Conservation (phyloP, 2,329 filamentous ascomycete genomes). For the Ascochyta koolunga region DNA sequence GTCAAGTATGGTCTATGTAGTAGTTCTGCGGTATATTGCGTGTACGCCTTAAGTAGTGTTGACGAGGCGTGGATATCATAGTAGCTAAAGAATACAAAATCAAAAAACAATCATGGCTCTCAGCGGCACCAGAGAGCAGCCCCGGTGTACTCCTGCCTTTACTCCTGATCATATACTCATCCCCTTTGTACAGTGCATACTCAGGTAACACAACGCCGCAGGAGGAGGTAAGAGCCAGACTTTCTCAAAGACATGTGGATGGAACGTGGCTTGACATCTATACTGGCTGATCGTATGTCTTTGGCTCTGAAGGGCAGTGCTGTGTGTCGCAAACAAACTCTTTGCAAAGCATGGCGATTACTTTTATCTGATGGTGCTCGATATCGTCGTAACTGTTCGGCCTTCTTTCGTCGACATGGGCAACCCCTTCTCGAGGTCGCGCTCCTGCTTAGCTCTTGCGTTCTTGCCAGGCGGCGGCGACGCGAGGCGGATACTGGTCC, state of each 20-base stretch:
- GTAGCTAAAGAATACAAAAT: slow-evolving; percentile 14
- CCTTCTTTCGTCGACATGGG: slow-evolving; percentile 29
- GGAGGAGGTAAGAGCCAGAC: not conserved
- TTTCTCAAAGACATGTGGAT: not conserved
- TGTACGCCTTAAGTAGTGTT: not conserved
- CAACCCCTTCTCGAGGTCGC: slow-evolving; percentile 46
- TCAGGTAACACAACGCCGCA: too few relatives aligned
- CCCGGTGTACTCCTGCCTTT: not conserved
- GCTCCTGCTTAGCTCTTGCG: slow-evolving; percentile 25
- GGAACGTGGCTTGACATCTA: slow-evolving; percentile 6
- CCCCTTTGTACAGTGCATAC: too few relatives aligned
- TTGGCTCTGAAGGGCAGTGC: not conserved
- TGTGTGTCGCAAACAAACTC: not conserved
- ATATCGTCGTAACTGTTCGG: slow-evolving; percentile 43
- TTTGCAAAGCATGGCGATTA: not conserved
- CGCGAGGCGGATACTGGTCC: slow-evolving; percentile 44
- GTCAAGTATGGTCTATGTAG: not conserved
- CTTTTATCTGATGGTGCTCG: slow-evolving; percentile 32
- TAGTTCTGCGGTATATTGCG: slow-evolving; percentile 1
- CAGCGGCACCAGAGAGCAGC: not conserved
- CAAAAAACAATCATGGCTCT: slow-evolving; percentile 4
- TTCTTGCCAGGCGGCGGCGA: slow-evolving; percentile 40
- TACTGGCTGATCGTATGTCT: not conserved
- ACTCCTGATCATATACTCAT: not conserved
- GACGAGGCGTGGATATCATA: slow-evolving; percentile 24